Evolutionary conservation across 805 yeast species (phyloP), one percentile per base, ranked within the genome.

Genomic region (Suhomyces pyralidae): DNA sequence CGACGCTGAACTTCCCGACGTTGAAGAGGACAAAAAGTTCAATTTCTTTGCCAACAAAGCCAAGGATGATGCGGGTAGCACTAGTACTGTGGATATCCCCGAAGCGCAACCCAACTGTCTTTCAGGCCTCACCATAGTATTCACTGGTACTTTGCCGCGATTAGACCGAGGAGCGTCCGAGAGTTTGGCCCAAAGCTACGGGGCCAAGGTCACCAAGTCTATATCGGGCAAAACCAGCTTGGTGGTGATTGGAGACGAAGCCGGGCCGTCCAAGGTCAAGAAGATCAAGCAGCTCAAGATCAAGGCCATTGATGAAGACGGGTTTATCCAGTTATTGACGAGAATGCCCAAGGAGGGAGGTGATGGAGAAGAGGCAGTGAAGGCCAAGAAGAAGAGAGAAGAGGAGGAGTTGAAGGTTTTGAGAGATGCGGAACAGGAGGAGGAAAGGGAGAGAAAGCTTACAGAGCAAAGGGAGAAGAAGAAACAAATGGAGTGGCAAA

Each of bases 311-410:
- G 85, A 83, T 61, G 96, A 94, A 68, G 88, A 81, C 9, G 98
- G 98, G 0, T 91, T 94, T 60, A 69, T 88, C 40, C 83, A 84
- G 57, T 74, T 94, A 57, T 76, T 94, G 45, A 61, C 75, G 20
- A 80, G 83, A 6, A 88, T 93, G 94, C 98, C 99, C 0, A 85
- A 85, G 2, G 91, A 86, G 57, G 99, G 99, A 25, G 98, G 98
- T 0, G 81, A 80, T 44, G 89, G 96, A n/a, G 87, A 72, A 14
- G 82, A 75, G 3, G 98, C 97, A 0, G 80, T 80, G 53, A 83
- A 82, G 57, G 94, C 94, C 2, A 75, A 84, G 54, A 76, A 74
- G 45, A 90, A 90, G 69, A 78, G 84, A 54, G 83, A 81, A 55
- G 83, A 80, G 52, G 94, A 90, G 60, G 91, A 87, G 61, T 72